Evolutionary conservation across 2,329 filamentous ascomycete genomes (phyloP), one percentile per base, ranked within the genome.

Genomic region (Coniochaeta sp.): DNA sequence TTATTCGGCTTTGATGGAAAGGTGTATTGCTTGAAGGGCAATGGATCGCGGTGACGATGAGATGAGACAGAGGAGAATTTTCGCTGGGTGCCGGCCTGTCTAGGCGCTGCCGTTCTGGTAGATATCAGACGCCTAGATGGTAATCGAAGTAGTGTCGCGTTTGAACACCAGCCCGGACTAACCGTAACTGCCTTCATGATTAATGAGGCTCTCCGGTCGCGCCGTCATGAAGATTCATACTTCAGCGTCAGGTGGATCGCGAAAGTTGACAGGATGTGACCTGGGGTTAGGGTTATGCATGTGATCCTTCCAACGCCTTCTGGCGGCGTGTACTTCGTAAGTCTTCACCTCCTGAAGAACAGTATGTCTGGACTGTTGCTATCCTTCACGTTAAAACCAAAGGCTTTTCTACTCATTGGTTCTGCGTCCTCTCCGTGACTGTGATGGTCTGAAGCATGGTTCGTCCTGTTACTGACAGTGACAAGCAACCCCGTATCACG

Each of bases 11-110:
- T 55, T n/a, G 53, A 53, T n/a, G 59, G 58, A 9, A 62, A 49
- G 1, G 57, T 55, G 48, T 62, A 58, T 49, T 54, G 58, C 48
- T 56, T 58, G 52, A 61, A 62, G 26, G 35, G 2, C 30, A 48
- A 32, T 16, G 49, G 50, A 50, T 56, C 49, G 35, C 33, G 47
- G 13, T 10, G 26, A 33, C 33, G 51, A 3, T 47, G 50, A 20
- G 52, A 24, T 22, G 57, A 53, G 6, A 18, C 30, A 16, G 56
- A 57, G 54, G 60, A 59, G 32, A 35, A 42, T 20, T 55, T 54
- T 40, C 30, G 48, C 26, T 13, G n/a, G n/a, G n/a, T 26, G 20
- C 20, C 33, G 18, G 33, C n/a, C n/a, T n/a, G n/a, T n/a, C n/a
- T n/a, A n/a, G n/a, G n/a, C n/a, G n/a, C n/a, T n/a, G n/a, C n/a